These are phyloP conservation scores for Diplocarpon mali DNA, from an alignment of 2,329 filamentous ascomycete genomes.

Conservation along the genomic window DNA sequence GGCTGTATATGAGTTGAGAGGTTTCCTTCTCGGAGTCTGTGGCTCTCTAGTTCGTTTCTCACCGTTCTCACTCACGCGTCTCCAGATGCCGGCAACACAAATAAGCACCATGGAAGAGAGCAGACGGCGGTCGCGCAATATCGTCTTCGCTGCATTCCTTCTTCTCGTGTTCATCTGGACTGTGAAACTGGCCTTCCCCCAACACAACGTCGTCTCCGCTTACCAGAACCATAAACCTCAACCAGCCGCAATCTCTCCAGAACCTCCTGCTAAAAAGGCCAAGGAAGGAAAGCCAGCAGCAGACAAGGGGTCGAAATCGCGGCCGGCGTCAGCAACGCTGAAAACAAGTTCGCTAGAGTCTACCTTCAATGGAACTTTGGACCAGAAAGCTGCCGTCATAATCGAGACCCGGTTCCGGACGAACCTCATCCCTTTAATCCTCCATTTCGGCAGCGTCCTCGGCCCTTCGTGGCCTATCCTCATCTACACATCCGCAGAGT, in stretches of 20 bases:
- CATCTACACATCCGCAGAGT: constrained; percentile 31
- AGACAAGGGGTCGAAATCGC: constrained; percentile 2
- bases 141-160: constrained; percentile 17
- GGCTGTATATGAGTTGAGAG: no score
- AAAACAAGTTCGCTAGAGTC: constrained; percentile 2
- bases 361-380: constrained; percentile 18
- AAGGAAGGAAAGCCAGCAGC: not conserved
- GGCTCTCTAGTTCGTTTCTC: not conserved
- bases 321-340: not conserved
- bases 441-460: constrained; percentile 31
- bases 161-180: constrained; percentile 21
- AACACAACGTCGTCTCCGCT: constrained; percentile 13
- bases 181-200: constrained; percentile 18
- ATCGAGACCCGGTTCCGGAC: constrained; percentile 29
- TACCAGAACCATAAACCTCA: constrained; percentile 10
- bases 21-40: no score
- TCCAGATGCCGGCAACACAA: constrained; percentile 4
- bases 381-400: constrained; percentile 29
- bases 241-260: not conserved
- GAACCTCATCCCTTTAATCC: constrained; percentile 30
- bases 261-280: not conserved
- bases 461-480: constrained; percentile 35
- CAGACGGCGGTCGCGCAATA: constrained; percentile 18
- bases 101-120: constrained; percentile 15
- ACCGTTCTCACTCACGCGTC: not conserved